Base-by-base conservation (phyloP, 2,329 filamentous ascomycete genomes). In the Sporothrix euskadiensis region DNA sequence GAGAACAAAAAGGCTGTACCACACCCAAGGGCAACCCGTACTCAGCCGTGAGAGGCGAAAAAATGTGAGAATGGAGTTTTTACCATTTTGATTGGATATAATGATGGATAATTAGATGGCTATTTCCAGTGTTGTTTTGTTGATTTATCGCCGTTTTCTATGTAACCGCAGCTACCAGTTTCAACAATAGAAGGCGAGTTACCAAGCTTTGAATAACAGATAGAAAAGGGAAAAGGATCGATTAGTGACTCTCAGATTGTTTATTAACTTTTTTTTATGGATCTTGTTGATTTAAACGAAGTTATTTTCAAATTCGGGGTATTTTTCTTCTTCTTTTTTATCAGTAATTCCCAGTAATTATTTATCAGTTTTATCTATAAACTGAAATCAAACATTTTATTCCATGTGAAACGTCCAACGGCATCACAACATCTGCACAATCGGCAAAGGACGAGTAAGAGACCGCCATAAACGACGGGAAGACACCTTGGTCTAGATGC, bases 1-100 rank as follows among this genome's bases (percentile, higher is more conserved):
- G 10, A 7, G 44, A 4, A 26, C 52, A 14, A 52, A n/a, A 32
- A 68, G 65, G 61, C 35, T 52, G 65, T 49, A 22, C 65, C 44
- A 52, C 65, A 52, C 44, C 44, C 4, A 10, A 22, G 44, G 41
- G 44, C 73, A 35, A 65, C 76, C 81, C 80, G 14, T 32, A 56
- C 4, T n/a, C 68, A 41, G 47, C 68, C 52, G 52, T 57, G 32
- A 26, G 26, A 26, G 26, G 26, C 26, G 26, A 26, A 61, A 26
- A 26, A 26, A 9, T 4, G 35, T 26, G 12, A 44, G 59, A 65
- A 26, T 30, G 44, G 32, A 5, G 2, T 3, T 19, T 19, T 10
- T 63, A 26, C 26, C 4, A 2, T 16, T 39, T 66, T 16, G 1
- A 66, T 30, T 63, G 57, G 19, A 16, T 47, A 44, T 8, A 44